Evolutionary conservation across 2,329 filamentous ascomycete genomes (phyloP).

Genomic region (Colletotrichum filicis): DNA sequence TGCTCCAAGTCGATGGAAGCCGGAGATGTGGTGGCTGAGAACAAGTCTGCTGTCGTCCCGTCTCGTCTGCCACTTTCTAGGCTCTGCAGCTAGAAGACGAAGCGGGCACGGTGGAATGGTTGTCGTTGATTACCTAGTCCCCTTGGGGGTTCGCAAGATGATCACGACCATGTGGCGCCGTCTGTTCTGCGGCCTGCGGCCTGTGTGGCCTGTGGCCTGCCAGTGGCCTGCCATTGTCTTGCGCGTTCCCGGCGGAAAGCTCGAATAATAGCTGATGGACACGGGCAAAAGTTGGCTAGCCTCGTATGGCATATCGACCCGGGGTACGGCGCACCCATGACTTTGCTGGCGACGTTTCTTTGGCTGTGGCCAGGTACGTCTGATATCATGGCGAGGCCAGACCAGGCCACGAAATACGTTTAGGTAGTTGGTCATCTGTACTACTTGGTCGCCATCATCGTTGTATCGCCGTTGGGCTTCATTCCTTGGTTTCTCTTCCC

Average conservation of each 20-base stretch:
- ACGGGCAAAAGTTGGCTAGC: conserved; percentile 18
- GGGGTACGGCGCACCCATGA: conserved; percentile 29
- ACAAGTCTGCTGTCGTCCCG: not conserved
- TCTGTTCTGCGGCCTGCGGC: not conserved
- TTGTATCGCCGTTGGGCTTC: conserved; percentile 25
- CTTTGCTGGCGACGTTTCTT: conserved; percentile 34
- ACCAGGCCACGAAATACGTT: conserved; percentile 12
- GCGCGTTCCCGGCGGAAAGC: conserved; percentile 30
- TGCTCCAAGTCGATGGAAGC: conserved; percentile 13
- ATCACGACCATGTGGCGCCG: conserved; percentile 24
- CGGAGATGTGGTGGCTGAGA: conserved; percentile 3
- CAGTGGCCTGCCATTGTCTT: not conserved
- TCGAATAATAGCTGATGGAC: conserved; percentile 15
- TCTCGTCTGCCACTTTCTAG: conserved; percentile 14
- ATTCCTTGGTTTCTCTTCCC: not conserved
- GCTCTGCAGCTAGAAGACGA: conserved; percentile 19
- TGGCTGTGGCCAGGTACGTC: conserved; percentile 15
- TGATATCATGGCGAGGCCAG: conserved; percentile 25
- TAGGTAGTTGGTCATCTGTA: conserved; percentile 8
- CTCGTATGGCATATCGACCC: conserved; percentile 32
- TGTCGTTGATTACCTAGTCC: conserved; percentile 3
- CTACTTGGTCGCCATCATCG: conserved; percentile 13
- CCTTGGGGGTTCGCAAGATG: conserved; percentile 2
- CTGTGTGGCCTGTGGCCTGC: not conserved
- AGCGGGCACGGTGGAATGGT: conserved; percentile 6